These are phyloP conservation scores for Hypomontagnella submonticulosa DNA, from an alignment of 495 filamentous ascomycete genomes.

Conservation along the genomic window DNA sequence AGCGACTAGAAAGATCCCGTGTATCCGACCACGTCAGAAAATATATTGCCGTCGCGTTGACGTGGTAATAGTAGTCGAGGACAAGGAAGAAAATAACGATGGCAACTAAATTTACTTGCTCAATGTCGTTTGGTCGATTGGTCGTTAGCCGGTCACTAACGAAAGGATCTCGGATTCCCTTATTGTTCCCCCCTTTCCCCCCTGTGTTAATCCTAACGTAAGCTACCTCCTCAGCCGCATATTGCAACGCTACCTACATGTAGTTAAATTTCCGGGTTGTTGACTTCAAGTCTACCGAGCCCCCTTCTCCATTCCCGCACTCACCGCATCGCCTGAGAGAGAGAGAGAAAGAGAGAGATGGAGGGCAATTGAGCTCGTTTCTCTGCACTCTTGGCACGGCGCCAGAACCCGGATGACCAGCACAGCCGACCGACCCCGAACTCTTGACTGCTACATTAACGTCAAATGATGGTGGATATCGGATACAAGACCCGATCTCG, in stretches of 20 bases:
- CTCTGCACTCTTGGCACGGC: constrained; percentile 28
- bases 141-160: too few relatives aligned
- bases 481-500: constrained; percentile 17
- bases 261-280: constrained; percentile 27
- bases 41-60: constrained; percentile 38
- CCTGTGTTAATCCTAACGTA: constrained; percentile 27
- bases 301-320: not conserved
- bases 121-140: constrained; percentile 19
- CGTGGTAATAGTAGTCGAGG: constrained; percentile 14
- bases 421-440: constrained; percentile 2
- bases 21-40: constrained; percentile 40
- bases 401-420: constrained; percentile 19
- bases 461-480: constrained; percentile 9
- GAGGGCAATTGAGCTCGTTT: constrained; percentile 24
- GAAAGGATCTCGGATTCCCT: not conserved
- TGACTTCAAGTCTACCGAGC: constrained; percentile 33
- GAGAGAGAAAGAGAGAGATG: constrained; percentile 13
- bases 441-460: constrained; percentile 1
- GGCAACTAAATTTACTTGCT: constrained; percentile 26
- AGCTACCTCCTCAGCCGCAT: constrained; percentile 41
- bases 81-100: constrained; percentile 2
- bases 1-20: constrained; percentile 31
- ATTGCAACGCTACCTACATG: constrained; percentile 30
- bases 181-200: not conserved
- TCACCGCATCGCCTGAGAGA: constrained; percentile 9